Base-by-base conservation (phyloP, 768 basidiomycete genomes). In the Kwoniella sp. region DNA sequence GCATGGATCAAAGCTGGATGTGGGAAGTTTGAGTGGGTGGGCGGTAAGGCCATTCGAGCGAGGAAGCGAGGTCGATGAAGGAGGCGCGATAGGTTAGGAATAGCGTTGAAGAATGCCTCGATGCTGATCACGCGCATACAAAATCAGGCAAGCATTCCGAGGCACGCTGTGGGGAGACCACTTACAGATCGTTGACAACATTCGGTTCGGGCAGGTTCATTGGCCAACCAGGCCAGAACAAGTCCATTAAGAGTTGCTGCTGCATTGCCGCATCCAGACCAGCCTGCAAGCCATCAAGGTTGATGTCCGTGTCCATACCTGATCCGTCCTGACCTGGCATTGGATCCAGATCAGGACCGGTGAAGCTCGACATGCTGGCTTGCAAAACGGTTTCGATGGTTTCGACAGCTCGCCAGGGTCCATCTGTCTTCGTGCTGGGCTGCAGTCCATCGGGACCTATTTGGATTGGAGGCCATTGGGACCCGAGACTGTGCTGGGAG, bases 91-190 rank as follows among this genome's bases (percentile, higher is more conserved):
- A 90, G 86, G 71, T 89, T 87, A 12, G 90, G 90, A 56, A 91
- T 88, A 69, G 86, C 88, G 8, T 84, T 82, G 77, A 94, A 92
- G 80, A 92, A 94, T 1, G 86, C 85, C 36, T 91, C 89, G 60
- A 90, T 85, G 46, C 89, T 94, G 70, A 17, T 25, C 13, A 27
- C 8, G 9, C 5, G 48, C 33, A 33, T 33, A 33, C 33, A 33
- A 13, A 6, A 33, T 12, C n/a, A n/a, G n/a, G n/a, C n/a, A n/a
- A n/a, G n/a, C n/a, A n/a, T n/a, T n/a, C n/a, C n/a, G n/a, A n/a
- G n/a, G n/a, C n/a, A n/a, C n/a, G n/a, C n/a, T n/a, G n/a, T 25
- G 24, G 24, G 8, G 21, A 33, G 7, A 6, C 13, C 33, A 60
- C 73, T 63, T 56, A 74, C 69, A 77, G 68, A 26, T 74, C 73